Evolutionary conservation across 176 grass and related monocot species (phyloP), one percentile per base, ranked within the genome.

Genomic region (Eragrostis nindensis): DNA sequence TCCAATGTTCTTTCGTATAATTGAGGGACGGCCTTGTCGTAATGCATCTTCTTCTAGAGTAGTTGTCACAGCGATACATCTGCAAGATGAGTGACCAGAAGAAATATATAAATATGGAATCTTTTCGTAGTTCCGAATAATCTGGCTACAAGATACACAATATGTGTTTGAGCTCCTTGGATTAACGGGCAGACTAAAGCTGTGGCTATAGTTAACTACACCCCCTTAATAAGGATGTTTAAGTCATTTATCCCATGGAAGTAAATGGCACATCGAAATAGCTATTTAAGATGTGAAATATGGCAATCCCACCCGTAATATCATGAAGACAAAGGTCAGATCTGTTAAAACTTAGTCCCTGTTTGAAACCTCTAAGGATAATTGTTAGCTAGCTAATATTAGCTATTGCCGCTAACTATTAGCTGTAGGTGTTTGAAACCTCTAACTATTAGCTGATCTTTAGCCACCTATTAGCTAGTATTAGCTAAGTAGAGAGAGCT

Each of bases 31-130:
- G 42, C 88, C 86, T 89, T 98, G 74, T 48, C 85, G 88, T 84
- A 98, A 84, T 18, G 68, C 72, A 44, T 88, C 86, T 83, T 91
- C 87, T 42, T 80, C 86, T 85, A 98, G 79, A 89, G 96, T 95
- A 84, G 96, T 98, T 3, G 82, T 98, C 69, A 98, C 92, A 75
- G 92, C 96, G 79, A 98, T 92, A 84, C 96, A 98, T 82, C 96
- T 98, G 84, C 84, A 91, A 84, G 57, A 74, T 69, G 71, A 39
- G 85, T 65, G 50, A 82, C 55, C 66, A 27, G 57, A 77, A 76
- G 44, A 82, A 73, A 5, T 36, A 67, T 61, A 40, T 39, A 74
- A 71, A 87, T 81, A 44, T 52, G 18, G 43, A 86, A 38, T 30
- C 30, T 49, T 62, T 22, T 79, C 47, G n/a, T n/a, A n/a, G n/a